Evolutionary conservation across 1,284 basidiomycete genomes (phyloP), one percentile per base, ranked within the genome.

Genomic region (Retiboletus flavoniger): DNA sequence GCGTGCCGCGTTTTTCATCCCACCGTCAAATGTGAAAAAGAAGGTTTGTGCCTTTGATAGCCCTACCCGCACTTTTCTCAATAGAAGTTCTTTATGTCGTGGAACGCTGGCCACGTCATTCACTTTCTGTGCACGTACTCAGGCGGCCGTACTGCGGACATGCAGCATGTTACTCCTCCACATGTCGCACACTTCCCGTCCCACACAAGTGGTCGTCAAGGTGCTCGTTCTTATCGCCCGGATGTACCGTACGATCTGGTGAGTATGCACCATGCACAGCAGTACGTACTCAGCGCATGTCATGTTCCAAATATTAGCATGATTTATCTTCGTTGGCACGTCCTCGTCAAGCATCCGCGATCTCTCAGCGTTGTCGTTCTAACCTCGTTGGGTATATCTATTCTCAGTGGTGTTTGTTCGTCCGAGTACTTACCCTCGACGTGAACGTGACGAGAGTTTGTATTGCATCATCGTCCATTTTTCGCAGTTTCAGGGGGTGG

Each of bases 61-160:
- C 63, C 61, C 63, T 56, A 40, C 19, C 10, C 41, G 35, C 54
- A 54, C 50, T 38, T 53, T 59, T 66, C 63, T 62, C 36, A 44
- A 53, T 55, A 54, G 57, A 66, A 67, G 28, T 55, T 59, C 47
- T 50, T 53, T 53, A 29, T 56, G 46, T 60, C 58, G 32, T 58
- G 53, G 59, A 64, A 65, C 36, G 49, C 34, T 60, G 8, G 53
- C 59, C 56, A 65, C 60, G 53, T 64, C 63, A 64, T 66, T 10
- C 38, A 29, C 41, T 54, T 49, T 50, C 40, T 38, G 48, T 47
- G 36, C 41, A 49, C 46, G 53, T 43, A 29, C 24, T 35, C 38
- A 35, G 54, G 55, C 62, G 63, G 67, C 63, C 59, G 31, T 51
- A 64, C 55, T 68, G 65, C 61, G 67, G 67, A 56, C 65, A 63